Evolutionary conservation across 495 filamentous ascomycete genomes (phyloP).

Genomic region (Lindgomyces ingoldianus): DNA sequence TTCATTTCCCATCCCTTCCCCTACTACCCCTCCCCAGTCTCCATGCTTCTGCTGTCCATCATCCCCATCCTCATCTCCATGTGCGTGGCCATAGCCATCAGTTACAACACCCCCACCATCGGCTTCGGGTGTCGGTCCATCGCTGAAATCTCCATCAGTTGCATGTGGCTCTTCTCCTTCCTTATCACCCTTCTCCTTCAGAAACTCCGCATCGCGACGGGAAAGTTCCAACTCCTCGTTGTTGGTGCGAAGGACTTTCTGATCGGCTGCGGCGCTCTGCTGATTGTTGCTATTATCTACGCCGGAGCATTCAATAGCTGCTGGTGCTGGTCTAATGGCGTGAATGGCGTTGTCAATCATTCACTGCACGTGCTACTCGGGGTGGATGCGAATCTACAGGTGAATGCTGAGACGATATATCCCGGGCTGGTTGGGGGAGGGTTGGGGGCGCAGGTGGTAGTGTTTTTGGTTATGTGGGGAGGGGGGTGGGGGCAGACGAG

Average conservation of each 20-base stretch:
- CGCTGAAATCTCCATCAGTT: background rate
- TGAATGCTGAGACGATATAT: background rate
- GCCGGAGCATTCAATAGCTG: background rate
- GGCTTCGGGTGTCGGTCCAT: background rate
- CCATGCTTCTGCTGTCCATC: background rate
- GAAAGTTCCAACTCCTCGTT: background rate
- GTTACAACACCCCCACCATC: background rate
- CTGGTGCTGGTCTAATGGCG: background rate
- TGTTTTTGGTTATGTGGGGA: background rate
- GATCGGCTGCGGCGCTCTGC: background rate
- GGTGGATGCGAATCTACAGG: background rate
- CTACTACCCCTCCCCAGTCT: background rate
- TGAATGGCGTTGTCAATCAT: background rate
- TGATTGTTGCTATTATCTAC: background rate
- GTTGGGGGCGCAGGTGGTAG: background rate
- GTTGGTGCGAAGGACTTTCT: background rate
- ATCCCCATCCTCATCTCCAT: background rate
- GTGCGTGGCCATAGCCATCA: background rate
- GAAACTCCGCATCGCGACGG: background rate
- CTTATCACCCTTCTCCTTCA: background rate
- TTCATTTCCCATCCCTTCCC: background rate
- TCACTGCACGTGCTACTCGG: background rate
- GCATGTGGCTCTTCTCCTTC: background rate
- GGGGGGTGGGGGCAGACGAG: background rate
- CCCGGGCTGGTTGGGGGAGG: background rate